A percentile compares a stretch with the other conserved stretches of the same genome.
Evolutionary conservation across 2,329 filamentous ascomycete genomes (phyloP).

Genomic region (Knoxdaviesia capensis): DNA sequence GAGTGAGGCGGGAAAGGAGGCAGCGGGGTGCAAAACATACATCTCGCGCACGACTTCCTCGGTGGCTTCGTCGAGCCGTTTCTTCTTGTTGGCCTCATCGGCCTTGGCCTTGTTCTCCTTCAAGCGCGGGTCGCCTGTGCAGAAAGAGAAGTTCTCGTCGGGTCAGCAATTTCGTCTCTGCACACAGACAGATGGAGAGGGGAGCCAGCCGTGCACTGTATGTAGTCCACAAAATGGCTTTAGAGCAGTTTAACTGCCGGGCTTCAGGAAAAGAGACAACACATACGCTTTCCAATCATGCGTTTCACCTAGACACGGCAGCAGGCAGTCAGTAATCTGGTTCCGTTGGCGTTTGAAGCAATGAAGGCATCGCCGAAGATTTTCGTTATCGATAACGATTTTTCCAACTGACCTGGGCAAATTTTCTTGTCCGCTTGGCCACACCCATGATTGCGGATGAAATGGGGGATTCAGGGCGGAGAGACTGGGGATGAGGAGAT

Average conservation of each 20-base stretch:
- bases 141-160: not conserved
- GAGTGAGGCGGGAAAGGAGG: slow-evolving; percentile 2
- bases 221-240: too few relatives aligned
- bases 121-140: slow-evolving; percentile 45
- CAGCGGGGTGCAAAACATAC: slow-evolving; percentile 12
- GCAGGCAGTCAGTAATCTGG: slow-evolving; percentile 5
- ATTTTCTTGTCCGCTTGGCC: slow-evolving; percentile 81
- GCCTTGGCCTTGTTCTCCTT: slow-evolving; percentile 61
- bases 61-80: slow-evolving; percentile 29
- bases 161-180: not conserved
- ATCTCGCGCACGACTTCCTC: slow-evolving; percentile 54
- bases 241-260: not conserved
- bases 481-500: too few relatives aligned
- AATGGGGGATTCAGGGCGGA: too few relatives aligned
- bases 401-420: slow-evolving; percentile 36
- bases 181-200: not conserved
- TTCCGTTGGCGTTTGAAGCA: slow-evolving; percentile 3
- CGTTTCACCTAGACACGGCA: slow-evolving; percentile 41
- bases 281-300: slow-evolving; percentile 46
- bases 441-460: slow-evolving; percentile 46
- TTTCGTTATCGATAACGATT: slow-evolving; percentile 11
- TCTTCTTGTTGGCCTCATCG: slow-evolving; percentile 35
- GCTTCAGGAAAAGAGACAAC: not conserved
- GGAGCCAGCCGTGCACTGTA: too few relatives aligned
- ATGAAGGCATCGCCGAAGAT: slow-evolving; percentile 1